Evolutionary conservation across 495 filamentous ascomycete genomes (phyloP), one percentile per base, ranked within the genome.

Genomic region (Trichoderma orchidacearum): DNA sequence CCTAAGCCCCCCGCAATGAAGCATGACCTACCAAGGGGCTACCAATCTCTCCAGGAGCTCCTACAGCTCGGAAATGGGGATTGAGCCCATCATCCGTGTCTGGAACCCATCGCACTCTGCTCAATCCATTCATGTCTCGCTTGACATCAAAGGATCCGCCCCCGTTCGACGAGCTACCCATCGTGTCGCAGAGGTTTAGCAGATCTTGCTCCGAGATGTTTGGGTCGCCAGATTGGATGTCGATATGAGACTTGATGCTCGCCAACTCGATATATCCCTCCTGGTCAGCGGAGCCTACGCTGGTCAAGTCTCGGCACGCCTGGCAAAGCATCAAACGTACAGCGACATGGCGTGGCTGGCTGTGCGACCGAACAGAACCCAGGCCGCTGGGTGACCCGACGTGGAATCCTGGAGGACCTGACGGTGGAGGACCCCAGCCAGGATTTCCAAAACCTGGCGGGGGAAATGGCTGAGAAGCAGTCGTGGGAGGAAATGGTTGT

Each of bases 161-260:
- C 54, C 93, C 93, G 60, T 97, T 97, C 51, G 85, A 80, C 0
- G 73, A 64, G 62, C 87, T 94, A 57, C 93, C 93, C 65, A 93
- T 85, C 1, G 91, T 94, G 59, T 96, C 91, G 68, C 87, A 92
- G 56, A 95, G 88, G 51, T 89, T 85, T n/a, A 90, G 75, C 67
- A 98, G 75, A 60, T 95, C 90, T 29, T 80, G 72, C 53, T 86
- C 72, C 3, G 72, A 72, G 57, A 48, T 48, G 18, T 93, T 80
- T 0, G 79, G 68, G 1, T 78, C 69, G 36, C 89, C 85, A 35
- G 77, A 70, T 30, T 79, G 82, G 32, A 82, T 65, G 30, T 88
- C 82, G 12, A 95, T 75, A 54, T 85, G 84, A 95, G 6, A 80
- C 80, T 29, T 60, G 61, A 29, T 66, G 61, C 7, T 65, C 56